Evolutionary conservation across 108 stramenopile species (phyloP), one percentile per base, ranked within the genome.

Genomic region (Epithemia pelagica): DNA sequence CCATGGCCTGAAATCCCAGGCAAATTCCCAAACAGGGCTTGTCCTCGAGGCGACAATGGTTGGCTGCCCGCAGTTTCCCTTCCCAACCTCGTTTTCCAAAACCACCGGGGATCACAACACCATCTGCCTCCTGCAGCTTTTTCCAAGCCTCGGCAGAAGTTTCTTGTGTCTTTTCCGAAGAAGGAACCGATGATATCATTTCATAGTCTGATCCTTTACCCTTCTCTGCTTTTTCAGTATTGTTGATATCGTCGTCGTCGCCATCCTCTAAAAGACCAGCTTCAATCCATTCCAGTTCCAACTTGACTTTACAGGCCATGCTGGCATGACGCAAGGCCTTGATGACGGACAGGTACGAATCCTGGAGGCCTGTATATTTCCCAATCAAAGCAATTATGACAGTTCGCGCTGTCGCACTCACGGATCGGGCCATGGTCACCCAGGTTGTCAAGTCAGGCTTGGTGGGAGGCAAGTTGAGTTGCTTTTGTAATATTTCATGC

Each of bases 1-100:
- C 96, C 74, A 90, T 86, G 71, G 96, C 95, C 75, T 99, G 99
- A 70, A 99, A 95, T 2, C 99, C 98, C 51, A 99, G 82, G 64
- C 99, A 99, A 23, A 99, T 81, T 30, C 99, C 98, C 30, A 99
- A 73, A 66, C 79, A 94, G 7, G 98, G 98, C 67, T 87, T 85
- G 22, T 73, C 68, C 55, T 79, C 76, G 61, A 87, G 86, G 52
- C 97, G 84, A 68, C 95, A 96, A 58, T 78, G 91, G 72, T 95
- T 77, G 61, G 96, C 96, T 22, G 97, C 96, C 27, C 79, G 30
- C 10, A 97, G 75, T 75, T 98, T 98, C 27, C 97, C 97, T 33
- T 78, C 66, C 73, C 91, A 89, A 10, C 89, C 89, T 65, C 98
- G 86, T 32, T 78, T 82, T 30, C 99, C 99, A 75, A 99, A 99